A percentile compares a stretch with the other conserved stretches of the same genome.
These are phyloP conservation scores for Fraxinus quadrangulata DNA, from an alignment of 257 asterid species.

Conservation along the genomic window DNA sequence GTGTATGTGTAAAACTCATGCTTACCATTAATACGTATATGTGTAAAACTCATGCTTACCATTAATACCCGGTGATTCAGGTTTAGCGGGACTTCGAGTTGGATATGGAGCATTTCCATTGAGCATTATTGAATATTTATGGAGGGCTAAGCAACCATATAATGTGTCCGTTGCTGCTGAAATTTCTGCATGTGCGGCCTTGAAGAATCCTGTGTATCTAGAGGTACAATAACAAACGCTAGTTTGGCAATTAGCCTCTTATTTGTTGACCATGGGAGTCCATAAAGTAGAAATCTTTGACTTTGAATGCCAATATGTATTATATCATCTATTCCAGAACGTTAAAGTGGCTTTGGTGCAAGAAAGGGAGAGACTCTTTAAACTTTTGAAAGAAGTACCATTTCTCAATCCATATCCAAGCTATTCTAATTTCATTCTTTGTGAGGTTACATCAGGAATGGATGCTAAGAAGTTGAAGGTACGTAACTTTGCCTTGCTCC, in stretches of 20 bases:
- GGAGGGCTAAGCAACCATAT: slow-evolving; percentile 99
- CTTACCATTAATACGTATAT: not conserved
- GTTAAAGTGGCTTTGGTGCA: slow-evolving; percentile 89
- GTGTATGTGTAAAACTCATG: slow-evolving; percentile 15
- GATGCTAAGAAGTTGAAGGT: slow-evolving; percentile 99
- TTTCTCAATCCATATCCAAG: slow-evolving; percentile 90
- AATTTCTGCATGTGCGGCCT: slow-evolving; percentile 93
- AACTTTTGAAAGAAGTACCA: slow-evolving; percentile 83
- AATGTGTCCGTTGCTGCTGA: slow-evolving; percentile 98
- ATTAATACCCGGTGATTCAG: slow-evolving; percentile 45
- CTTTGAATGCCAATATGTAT: slow-evolving; percentile 13
- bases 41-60: slow-evolving; percentile 15
- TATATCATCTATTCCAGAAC: slow-evolving; percentile 48
- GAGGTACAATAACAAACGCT: slow-evolving; percentile 58
- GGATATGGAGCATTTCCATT: slow-evolving; percentile 96
- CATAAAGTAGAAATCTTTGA: not conserved
- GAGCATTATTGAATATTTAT: slow-evolving; percentile 84
- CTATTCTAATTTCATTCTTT: slow-evolving; percentile 89
- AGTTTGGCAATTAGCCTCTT: not conserved
- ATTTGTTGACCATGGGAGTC: not conserved
- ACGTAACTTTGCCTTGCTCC: slow-evolving; percentile 21
- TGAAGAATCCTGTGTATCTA: slow-evolving; percentile 73
- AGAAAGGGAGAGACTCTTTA: slow-evolving; percentile 79
- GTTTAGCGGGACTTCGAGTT: slow-evolving; percentile 90
- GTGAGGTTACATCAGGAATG: slow-evolving; percentile 81